These are phyloP conservation scores for Besnoitia besnoiti DNA, from an alignment of 169 alveolate species.

Conservation along the genomic window DNA sequence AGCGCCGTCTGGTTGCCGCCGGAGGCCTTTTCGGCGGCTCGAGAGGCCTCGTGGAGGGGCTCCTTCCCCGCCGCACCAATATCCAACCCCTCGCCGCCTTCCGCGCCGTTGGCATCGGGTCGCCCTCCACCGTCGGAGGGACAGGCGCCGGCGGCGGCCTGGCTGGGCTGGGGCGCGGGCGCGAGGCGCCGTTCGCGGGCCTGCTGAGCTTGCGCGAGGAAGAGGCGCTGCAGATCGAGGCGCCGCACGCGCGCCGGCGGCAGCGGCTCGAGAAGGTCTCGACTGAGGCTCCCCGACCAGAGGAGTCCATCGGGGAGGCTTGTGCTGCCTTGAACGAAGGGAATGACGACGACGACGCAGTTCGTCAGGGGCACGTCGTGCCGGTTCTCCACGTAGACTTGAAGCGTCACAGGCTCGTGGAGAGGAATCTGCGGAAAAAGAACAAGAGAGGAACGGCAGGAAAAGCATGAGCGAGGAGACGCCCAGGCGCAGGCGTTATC, in stretches of 20 bases:
- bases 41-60: too few relatives aligned
- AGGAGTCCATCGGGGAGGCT: conserved; percentile 30
- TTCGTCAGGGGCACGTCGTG: neutral
- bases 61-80: too few relatives aligned
- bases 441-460: neutral
- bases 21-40: neutral
- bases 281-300: conserved; percentile 37
- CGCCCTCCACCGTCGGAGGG: too few relatives aligned
- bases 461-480: neutral
- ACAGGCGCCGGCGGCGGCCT: too few relatives aligned
- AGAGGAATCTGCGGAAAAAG: conserved; percentile 15
- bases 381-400: conserved; percentile 43
- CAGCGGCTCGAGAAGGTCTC: neutral
- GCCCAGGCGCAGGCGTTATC: neutral
- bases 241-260: conserved; percentile 10
- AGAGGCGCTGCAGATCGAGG: neutral
- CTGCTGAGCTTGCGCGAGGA: neutral
- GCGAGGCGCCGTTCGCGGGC: neutral
- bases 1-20: neutral
- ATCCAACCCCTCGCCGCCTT: too few relatives aligned
- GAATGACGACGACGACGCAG: conserved; percentile 33
- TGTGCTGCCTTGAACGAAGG: conserved; percentile 36
- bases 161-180: neutral
- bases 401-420: conserved; percentile 41
- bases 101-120: too few relatives aligned